A percentile compares a stretch with the other conserved stretches of the same genome.
phyloP scores from a whole-genome alignment of 352 stramenopile genomes.

The Albugo laibachii region DNA sequence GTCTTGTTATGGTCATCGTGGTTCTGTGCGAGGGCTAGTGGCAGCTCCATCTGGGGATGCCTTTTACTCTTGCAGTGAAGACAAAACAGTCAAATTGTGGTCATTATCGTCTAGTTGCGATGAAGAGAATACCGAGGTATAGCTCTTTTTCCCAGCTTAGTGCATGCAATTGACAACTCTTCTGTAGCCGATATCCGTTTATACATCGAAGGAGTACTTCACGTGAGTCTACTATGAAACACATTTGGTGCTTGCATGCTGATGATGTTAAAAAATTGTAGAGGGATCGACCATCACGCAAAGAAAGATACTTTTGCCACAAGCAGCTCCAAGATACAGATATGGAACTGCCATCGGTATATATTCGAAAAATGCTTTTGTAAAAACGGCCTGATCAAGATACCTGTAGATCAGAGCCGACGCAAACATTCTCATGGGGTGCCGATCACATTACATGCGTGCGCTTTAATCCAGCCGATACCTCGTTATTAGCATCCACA shows the following conservation, averaged over 20 bases:
- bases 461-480: constrained; percentile 93
- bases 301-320: constrained; percentile 82
- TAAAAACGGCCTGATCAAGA: background rate
- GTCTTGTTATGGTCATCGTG: constrained; percentile 82
- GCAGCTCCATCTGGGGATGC: constrained; percentile 49
- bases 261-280: constrained; percentile 27
- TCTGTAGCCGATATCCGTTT: constrained; percentile 33
- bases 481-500: constrained; percentile 88
- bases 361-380: background rate
- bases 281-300: constrained; percentile 97
- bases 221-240: constrained; percentile 13
- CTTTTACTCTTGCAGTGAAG: constrained; percentile 90
- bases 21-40: constrained; percentile 86
- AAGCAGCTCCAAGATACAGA: constrained; percentile 84
- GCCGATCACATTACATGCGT: constrained; percentile 90
- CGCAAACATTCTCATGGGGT: constrained; percentile 85
- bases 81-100: constrained; percentile 91
- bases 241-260: constrained; percentile 1
- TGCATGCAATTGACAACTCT: constrained; percentile 7
- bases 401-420: constrained; percentile 48
- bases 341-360: constrained; percentile 87
- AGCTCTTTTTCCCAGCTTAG: constrained; percentile 7
- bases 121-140: constrained; percentile 35
- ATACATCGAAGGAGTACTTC: constrained; percentile 71
- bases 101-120: constrained; percentile 43